phyloP scores from a whole-genome alignment of 2,329 filamentous ascomycete species.

The Chaetothyriales sp. region DNA sequence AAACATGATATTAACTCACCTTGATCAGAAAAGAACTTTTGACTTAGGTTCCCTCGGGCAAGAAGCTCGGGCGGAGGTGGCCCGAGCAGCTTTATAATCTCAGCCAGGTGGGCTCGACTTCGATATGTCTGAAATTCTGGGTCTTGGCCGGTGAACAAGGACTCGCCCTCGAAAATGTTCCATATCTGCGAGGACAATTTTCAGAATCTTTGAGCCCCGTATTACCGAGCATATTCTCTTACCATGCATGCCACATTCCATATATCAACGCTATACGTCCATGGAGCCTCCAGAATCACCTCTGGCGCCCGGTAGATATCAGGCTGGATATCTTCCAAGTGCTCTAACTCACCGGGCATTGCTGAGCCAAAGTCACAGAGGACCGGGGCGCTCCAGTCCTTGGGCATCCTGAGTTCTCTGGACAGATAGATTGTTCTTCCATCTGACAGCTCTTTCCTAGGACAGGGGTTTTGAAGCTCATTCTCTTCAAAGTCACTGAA shows the following conservation, averaged over 20 bases:
- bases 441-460: slow-evolving; percentile 29
- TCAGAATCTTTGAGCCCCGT: slow-evolving; percentile 2
- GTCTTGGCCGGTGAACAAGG: slow-evolving; percentile 31
- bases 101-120: slow-evolving; percentile 31
- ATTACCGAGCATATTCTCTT: slow-evolving; percentile 14
- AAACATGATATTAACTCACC: slow-evolving; percentile 17
- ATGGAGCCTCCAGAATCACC: slow-evolving; percentile 33
- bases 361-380: slow-evolving; percentile 39
- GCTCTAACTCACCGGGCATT: slow-evolving; percentile 22
- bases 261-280: slow-evolving; percentile 36
- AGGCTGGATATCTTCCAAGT: slow-evolving; percentile 20
- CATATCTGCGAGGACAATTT: slow-evolving; percentile 26
- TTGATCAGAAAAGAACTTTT: slow-evolving; percentile 27
- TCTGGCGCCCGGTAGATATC: slow-evolving; percentile 27
- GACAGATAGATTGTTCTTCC: slow-evolving; percentile 30
- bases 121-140: slow-evolving; percentile 26
- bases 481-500: slow-evolving; percentile 27
- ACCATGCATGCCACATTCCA: slow-evolving; percentile 40
- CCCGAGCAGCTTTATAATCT: slow-evolving; percentile 34
- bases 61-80: slow-evolving; percentile 27
- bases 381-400: slow-evolving; percentile 22
- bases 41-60: slow-evolving; percentile 18
- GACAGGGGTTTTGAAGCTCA: slow-evolving; percentile 27
- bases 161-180: slow-evolving; percentile 34
- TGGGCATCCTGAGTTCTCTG: slow-evolving; percentile 20